Base-by-base conservation (phyloP, 2,329 filamentous ascomycete genomes). In the Diaporthe destruens region DNA sequence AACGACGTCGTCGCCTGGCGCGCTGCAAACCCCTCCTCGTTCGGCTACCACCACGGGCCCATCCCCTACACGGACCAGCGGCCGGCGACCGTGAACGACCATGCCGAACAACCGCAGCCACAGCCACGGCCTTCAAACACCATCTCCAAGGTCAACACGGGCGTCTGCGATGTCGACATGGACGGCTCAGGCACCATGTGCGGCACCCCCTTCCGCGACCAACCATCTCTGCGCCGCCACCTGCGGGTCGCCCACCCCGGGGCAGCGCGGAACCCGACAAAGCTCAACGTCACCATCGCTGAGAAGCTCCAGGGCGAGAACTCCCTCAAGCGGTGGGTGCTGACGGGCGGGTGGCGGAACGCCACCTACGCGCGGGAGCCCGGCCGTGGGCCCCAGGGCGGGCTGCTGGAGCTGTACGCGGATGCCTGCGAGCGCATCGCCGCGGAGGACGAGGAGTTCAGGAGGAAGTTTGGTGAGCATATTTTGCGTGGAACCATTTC, bases 391-490 rank as follows among this genome's bases (percentile, higher is more conserved):
- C 59, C 59, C 3, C 42, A 49, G 25, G 42, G 29, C 7, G 61
- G 61, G 20, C n/a, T 51, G 44, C 3, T 25, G 6, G 29, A 12
- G 32, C 29, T 3, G 12, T 51, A 65, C 7, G 61, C 61, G 11
- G 44, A 65, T 12, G 61, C 61, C 6, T 65, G 61, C 44, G 57
- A 63, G 57, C 42, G 18, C 3, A 65, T 65, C 61, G 61, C 44
- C 32, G 25, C 29, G 44, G 61, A 65, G 7, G 44, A 65, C 8
- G 18, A 16, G 3, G 44, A 36, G 6, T 65, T 65, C 11, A 51
- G 7, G 20, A 51, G 14, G 6, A 65, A 51, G 14, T 65, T 65
- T 20, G 61, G 18, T 47, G 20, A 47, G 44, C 42, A 44, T 3
- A 4, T 6, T 18, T 18, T 44, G 2, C 6, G 1, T 44, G 7